Evolutionary conservation across 352 stramenopile species (phyloP).

Genomic region (Pythium insidiosum): DNA sequence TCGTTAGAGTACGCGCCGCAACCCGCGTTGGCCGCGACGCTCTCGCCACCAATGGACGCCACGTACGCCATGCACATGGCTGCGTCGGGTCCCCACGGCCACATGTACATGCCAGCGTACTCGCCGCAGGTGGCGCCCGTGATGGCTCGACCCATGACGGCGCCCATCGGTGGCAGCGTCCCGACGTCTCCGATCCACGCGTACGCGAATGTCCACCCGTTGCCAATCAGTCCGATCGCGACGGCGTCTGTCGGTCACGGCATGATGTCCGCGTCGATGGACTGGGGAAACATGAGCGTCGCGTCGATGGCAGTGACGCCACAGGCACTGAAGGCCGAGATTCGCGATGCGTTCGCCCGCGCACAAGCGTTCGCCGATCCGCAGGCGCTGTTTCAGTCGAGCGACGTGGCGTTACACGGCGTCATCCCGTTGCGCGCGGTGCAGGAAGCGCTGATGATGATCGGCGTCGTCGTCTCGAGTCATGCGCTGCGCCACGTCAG

Average conservation of each 20-base stretch:
- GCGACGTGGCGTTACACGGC: constrained; percentile 28
- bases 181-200: constrained; percentile 23
- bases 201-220: constrained; percentile 1
- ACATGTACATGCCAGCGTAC: not conserved
- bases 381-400: constrained; percentile 38
- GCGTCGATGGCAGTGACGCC: not conserved
- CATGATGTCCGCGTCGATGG: constrained; percentile 5
- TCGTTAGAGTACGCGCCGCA: constrained; percentile 21
- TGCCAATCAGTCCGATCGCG: constrained; percentile 12
- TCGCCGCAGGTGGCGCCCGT: not conserved
- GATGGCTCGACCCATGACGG: constrained; percentile 14
- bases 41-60: too few species aligned
- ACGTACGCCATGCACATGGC: not conserved
- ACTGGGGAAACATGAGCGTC: constrained; percentile 1
- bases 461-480: constrained; percentile 31
- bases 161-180: constrained; percentile 7
- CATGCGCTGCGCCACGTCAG: constrained; percentile 24
- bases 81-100: not conserved
- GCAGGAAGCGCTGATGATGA: constrained; percentile 34
- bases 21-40: constrained; percentile 6
- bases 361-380: constrained; percentile 37
- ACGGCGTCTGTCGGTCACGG: not conserved
- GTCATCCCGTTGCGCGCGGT: constrained; percentile 27
- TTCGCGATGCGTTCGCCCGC: constrained; percentile 37
- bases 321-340: constrained; percentile 24